Base-by-base conservation (phyloP, 768 basidiomycete species). In the Chalciporus sphaerocephalus region DNA sequence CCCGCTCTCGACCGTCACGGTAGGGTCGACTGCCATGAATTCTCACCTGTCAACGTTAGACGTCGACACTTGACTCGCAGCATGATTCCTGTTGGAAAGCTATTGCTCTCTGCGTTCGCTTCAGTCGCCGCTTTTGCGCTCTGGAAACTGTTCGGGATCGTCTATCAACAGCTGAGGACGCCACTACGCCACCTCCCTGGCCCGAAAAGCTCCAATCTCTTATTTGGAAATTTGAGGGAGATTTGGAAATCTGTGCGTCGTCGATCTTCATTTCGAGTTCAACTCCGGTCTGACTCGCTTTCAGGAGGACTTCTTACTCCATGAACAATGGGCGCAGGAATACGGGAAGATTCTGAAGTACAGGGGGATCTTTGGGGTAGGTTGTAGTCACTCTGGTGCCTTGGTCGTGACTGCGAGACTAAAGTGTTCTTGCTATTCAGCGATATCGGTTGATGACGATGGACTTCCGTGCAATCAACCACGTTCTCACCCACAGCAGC, bases 381-480 rank as follows among this genome's bases (percentile, higher is more conserved):
- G 71, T 60, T 15, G n/a, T 38, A 23, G 16, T 18, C 48, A 1
- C 25, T 38, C 13, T 2, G 3, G 25, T 6, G 18, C 11, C 4
- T 20, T 23, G 4, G 33, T n/a, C 8, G 9, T 11, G 32, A 23
- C 21, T 9, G 18, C 38, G 46, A 33, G 47, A 18, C 11, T 37
- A n/a, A n/a, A 6, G n/a, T n/a, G n/a, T n/a, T n/a, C n/a, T n/a
- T 34, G 28, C 20, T n/a, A n/a, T 23, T 3, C 47, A 74, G 70
- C n/a, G n/a, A n/a, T n/a, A 61, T 15, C n/a, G n/a, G 6, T 60
- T 87, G 10, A 73, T 73, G 57, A 85, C 83, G 0, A 59, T 70
- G 41, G 87, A 89, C 54, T 67, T 77, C 0, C 76, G 77, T 21
- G 86, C 85, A 0, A 28, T 90, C 25, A 73, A 74, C 35, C 80